Evolutionary conservation across 257 asterid species (phyloP).

Genomic region (Hygrophila difformis): DNA sequence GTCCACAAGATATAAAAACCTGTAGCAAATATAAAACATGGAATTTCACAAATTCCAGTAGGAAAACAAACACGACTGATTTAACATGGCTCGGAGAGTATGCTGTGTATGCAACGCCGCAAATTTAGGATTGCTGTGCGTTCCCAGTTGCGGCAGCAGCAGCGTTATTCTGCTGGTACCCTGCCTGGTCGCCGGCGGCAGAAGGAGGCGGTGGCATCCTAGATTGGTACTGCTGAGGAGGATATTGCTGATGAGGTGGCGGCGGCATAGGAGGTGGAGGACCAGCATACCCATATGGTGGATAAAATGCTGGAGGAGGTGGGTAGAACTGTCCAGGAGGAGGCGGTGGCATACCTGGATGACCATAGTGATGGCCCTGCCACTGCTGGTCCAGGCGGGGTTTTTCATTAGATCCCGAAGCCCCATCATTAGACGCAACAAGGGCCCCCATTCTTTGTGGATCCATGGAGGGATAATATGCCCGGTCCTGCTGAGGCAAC

Average conservation of each 20-base stretch:
- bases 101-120: no score
- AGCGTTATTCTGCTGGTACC: slow-evolving; percentile 38
- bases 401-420: slow-evolving; percentile 46
- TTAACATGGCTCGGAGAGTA: no score
- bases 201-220: slow-evolving; percentile 46
- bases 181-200: slow-evolving; percentile 30
- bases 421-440: slow-evolving; percentile 66
- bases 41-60: no score
- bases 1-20: no score
- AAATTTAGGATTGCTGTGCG: no score
- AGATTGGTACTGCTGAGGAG: slow-evolving; percentile 41
- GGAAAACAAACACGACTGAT: no score
- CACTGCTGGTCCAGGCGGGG: slow-evolving; percentile 28
- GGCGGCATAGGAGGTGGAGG: slow-evolving; percentile 61
- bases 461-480: slow-evolving; percentile 94
- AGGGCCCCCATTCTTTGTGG: slow-evolving; percentile 96
- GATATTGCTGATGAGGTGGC: slow-evolving; percentile 54
- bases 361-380: slow-evolving; percentile 40
- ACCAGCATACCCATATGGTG: slow-evolving; percentile 60
- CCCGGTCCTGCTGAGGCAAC: slow-evolving; percentile 61
- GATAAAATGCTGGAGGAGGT: slow-evolving; percentile 57
- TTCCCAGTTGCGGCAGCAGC: slow-evolving; percentile 33
- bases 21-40: no score
- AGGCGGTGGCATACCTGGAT: slow-evolving; percentile 52
- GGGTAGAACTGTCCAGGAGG: slow-evolving; percentile 75